Percentiles rank a stretch among this genome's conserved stretches.
Conservation (phyloP, 331 rosid genomes). For the Telfairia occidentalis region DNA sequence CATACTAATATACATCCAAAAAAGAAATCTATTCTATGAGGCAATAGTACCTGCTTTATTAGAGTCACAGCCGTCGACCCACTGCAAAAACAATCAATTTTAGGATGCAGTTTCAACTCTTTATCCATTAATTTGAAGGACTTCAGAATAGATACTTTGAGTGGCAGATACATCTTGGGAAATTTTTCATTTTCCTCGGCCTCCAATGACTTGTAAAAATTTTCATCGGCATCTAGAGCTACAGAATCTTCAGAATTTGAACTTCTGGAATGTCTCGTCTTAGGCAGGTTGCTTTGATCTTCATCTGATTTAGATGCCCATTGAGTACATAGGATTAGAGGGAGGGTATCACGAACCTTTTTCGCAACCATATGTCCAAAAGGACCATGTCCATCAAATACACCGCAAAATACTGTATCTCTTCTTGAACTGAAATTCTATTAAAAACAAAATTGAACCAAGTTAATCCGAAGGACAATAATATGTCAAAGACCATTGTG, state of each 20-base stretch:
- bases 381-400: slow-evolving; percentile 91
- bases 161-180: slow-evolving; percentile 15
- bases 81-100: slow-evolving; percentile 52
- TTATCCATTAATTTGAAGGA: slow-evolving; percentile 67
- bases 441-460: slow-evolving; percentile 2
- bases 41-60: slow-evolving; percentile 51
- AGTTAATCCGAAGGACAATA: neutral
- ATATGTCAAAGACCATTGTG: neutral
- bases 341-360: slow-evolving; percentile 67
- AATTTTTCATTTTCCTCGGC: slow-evolving; percentile 17
- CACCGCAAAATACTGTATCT: slow-evolving; percentile 57
- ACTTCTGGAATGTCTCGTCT: slow-evolving; percentile 20
- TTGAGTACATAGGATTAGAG: slow-evolving; percentile 44
- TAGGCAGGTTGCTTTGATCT: slow-evolving; percentile 13
- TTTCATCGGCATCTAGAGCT: slow-evolving; percentile 16
- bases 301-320: slow-evolving; percentile 27
- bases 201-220: slow-evolving; percentile 5
- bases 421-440: slow-evolving; percentile 43
- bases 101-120: slow-evolving; percentile 49
- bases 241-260: slow-evolving; percentile 22
- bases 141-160: slow-evolving; percentile 42
- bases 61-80: slow-evolving; percentile 73
- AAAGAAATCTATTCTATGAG: neutral
- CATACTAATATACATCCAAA: neutral
- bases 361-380: slow-evolving; percentile 61